Base-by-base conservation (phyloP, 2,329 filamentous ascomycete genomes). In the Zopfia rhizophila region DNA sequence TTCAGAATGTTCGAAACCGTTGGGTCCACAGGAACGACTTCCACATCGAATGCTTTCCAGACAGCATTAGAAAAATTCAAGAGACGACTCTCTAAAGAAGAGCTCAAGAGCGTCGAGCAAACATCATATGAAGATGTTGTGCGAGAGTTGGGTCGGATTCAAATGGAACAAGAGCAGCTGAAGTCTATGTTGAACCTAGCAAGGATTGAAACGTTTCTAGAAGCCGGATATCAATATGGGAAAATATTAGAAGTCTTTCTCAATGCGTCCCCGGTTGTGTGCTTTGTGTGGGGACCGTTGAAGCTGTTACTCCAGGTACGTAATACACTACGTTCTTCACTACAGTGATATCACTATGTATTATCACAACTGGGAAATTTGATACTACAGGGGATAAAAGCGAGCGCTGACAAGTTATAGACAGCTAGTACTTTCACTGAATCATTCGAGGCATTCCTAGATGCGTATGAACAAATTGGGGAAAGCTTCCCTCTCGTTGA, bases 381-480 rank as follows among this genome's bases (percentile, higher is more conserved):
- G n/a, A n/a, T n/a, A n/a, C n/a, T n/a, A n/a, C n/a, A n/a, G n/a
- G n/a, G n/a, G n/a, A n/a, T n/a, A n/a, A n/a, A n/a, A n/a, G n/a
- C n/a, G n/a, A n/a, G n/a, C n/a, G 10, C 35, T 53, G 19, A 57
- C 14, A 6, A 10, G 0, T 23, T 12, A 3, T 8, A 65, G 62
- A 55, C 57, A n/a, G 63, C 71, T 2, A 64, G 51, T 38, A 68
- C 58, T 10, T 66, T 60, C 45, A 23, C 51, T 2, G 69, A 74
- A 0, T 58, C 59, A 5, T 72, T 76, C 32, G 68, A 76, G 13
- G 55, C 51, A 4, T 29, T 76, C 1, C 48, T 76, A 1, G 66
- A 72, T 29, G 71, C 71, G 0, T 76, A 75, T 48, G 47, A 70
- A 30, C 51, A 63, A 4, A 70, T 77, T 38, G 69, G 70, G 5